Evolutionary conservation across 805 yeast genomes (phyloP).

Genomic region (Barnettozyma sucrosica): DNA sequence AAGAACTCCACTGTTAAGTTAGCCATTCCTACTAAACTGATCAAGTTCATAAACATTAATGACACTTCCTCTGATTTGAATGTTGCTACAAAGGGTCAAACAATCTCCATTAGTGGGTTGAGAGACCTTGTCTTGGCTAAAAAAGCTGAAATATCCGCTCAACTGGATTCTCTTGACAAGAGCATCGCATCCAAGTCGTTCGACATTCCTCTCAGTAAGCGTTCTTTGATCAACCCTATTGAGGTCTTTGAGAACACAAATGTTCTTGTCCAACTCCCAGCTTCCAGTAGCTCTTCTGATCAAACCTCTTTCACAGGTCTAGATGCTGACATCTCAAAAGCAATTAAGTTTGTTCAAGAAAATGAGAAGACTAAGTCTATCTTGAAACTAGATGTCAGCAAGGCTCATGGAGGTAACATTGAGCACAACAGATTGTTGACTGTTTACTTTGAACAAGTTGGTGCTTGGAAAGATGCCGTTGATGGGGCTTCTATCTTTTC

Average conservation of each 20-base stretch:
- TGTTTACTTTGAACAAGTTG: slow-evolving; percentile 52
- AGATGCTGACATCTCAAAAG: slow-evolving; percentile 48
- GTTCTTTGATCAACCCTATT: slow-evolving; percentile 57
- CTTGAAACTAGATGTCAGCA: slow-evolving; percentile 61
- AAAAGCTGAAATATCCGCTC: slow-evolving; percentile 43
- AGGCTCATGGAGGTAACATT: slow-evolving; percentile 79
- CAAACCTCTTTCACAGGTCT: slow-evolving; percentile 62
- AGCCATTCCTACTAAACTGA: slow-evolving; percentile 33
- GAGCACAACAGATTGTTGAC: slow-evolving; percentile 74
- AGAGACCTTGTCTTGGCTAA: slow-evolving; percentile 57
- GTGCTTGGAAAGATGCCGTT: slow-evolving; percentile 39
- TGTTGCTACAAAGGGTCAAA: slow-evolving; percentile 32
- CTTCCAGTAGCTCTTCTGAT: slow-evolving; percentile 30
- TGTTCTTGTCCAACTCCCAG: slow-evolving; percentile 55
- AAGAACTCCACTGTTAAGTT: slow-evolving; percentile 48
- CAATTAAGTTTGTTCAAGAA: slow-evolving; percentile 55
- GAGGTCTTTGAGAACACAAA: slow-evolving; percentile 46
- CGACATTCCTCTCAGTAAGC: slow-evolving; percentile 61
- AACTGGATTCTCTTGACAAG: slow-evolving; percentile 38
- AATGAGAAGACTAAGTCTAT: slow-evolving; percentile 22
- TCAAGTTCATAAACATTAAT: slow-evolving; percentile 27
- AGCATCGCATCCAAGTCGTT: slow-evolving; percentile 49
- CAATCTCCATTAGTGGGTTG: slow-evolving; percentile 59
- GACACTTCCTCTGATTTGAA: slow-evolving; percentile 26
- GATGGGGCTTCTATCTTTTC: slow-evolving; percentile 23